Evolutionary conservation across 768 basidiomycete species (phyloP).

Genomic region (Gyrodon lividus): DNA sequence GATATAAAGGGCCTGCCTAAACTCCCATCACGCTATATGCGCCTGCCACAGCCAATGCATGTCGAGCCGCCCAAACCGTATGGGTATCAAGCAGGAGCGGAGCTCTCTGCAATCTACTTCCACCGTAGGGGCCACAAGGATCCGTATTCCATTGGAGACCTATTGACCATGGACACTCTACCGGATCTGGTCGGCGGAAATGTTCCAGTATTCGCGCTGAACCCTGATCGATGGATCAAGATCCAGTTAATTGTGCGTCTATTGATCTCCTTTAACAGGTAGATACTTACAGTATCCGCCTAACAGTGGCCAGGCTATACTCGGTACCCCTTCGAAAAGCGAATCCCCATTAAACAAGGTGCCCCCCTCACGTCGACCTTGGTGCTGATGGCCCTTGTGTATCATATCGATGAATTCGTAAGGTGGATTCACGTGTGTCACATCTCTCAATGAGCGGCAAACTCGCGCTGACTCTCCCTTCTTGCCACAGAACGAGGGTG

Average conservation of each 20-base stretch:
- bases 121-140: conserved; percentile 19
- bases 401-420: conserved; percentile 32
- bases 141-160: conserved; percentile 28
- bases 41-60: conserved; percentile 21
- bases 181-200: conserved; percentile 25
- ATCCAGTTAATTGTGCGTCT: conserved; percentile 35
- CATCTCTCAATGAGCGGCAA: not conserved
- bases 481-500: conserved; percentile 22
- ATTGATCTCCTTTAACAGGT: not conserved
- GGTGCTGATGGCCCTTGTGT: conserved; percentile 32
- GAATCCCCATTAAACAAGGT: conserved; percentile 35
- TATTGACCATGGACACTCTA: conserved; percentile 21
- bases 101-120: conserved; percentile 34
- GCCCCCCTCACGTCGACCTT: conserved; percentile 28
- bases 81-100: conserved; percentile 13
- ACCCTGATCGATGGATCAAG: conserved; percentile 32
- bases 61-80: conserved; percentile 12
- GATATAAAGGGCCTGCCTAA: not conserved
- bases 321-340: conserved; percentile 36
- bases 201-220: conserved; percentile 19
- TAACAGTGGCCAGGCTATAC: conserved; percentile 51
- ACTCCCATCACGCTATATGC: conserved; percentile 7
- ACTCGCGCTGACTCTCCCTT: not conserved
- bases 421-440: conserved; percentile 32
- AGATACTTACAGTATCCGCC: not conserved